A percentile compares a stretch with the other conserved stretches of the same genome.
phyloP scores from a whole-genome alignment of 2,329 filamentous ascomycete genomes.

The Penicillium sclerotigenum region DNA sequence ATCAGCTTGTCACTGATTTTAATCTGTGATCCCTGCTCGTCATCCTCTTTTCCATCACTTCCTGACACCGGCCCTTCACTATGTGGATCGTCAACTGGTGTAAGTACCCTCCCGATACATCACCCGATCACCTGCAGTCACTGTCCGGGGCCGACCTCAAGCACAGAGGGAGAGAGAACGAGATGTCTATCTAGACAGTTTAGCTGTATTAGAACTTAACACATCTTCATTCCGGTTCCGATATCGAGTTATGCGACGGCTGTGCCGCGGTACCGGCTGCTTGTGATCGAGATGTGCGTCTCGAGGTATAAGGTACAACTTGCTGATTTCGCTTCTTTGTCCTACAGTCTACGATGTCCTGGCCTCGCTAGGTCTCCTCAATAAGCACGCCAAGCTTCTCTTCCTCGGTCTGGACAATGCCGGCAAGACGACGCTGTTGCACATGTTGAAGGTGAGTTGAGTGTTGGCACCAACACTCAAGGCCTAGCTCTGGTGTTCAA shows the following conservation, averaged over 20 bases:
- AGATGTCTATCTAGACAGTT: not conserved
- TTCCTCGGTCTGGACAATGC: slow-evolving; percentile 93
- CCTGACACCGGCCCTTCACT: slow-evolving; percentile 19
- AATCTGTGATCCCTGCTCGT: slow-evolving; percentile 11
- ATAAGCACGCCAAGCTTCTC: slow-evolving; percentile 94
- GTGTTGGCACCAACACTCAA: no score
- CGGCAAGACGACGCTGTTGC: slow-evolving; percentile 87
- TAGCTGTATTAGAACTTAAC: not conserved
- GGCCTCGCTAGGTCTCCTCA: slow-evolving; percentile 79
- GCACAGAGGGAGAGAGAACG: not conserved
- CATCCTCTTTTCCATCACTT: not conserved
- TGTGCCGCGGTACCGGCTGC: slow-evolving; percentile 14
- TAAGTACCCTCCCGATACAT: slow-evolving; percentile 48
- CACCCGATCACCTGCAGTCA: slow-evolving; percentile 1
- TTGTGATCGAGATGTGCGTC: slow-evolving; percentile 6
- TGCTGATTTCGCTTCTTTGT: slow-evolving; percentile 11
- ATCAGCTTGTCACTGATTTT: slow-evolving; percentile 1
- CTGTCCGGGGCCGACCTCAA: not conserved
- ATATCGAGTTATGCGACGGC: not conserved
- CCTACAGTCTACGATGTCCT: slow-evolving; percentile 80
- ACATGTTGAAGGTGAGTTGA: slow-evolving; percentile 88
- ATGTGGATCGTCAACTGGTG: slow-evolving; percentile 98
- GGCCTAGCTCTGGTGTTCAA: no score
- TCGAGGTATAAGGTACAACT: not conserved
- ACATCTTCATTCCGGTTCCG: not conserved